These are phyloP conservation scores for Lepiota venenata DNA, from an alignment of 768 basidiomycete species.

Conservation along the genomic window DNA sequence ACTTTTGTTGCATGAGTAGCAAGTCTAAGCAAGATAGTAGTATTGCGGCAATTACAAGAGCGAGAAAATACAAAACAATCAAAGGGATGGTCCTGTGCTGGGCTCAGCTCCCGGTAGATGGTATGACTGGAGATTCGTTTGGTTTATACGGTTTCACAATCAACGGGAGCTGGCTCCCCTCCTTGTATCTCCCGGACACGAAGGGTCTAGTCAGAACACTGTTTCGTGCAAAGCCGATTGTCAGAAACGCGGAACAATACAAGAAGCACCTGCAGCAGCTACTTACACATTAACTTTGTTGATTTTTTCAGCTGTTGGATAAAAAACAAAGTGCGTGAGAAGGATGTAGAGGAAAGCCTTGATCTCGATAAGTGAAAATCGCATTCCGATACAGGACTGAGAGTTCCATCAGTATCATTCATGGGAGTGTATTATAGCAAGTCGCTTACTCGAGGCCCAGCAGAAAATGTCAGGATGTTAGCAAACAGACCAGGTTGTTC, in stretches of 20 bases:
- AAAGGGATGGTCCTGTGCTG: background rate
- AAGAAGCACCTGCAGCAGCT: background rate
- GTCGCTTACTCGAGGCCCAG: conserved; percentile 69
- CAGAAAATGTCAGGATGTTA: conserved; percentile 73
- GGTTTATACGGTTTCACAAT: conserved; percentile 36
- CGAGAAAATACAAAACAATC: too few relatives aligned
- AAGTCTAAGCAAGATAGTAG: background rate
- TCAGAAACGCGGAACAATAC: background rate
- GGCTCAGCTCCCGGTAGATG: background rate
- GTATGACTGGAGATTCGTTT: too few relatives aligned
- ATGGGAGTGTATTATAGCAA: background rate
- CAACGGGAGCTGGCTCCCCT: conserved; percentile 64
- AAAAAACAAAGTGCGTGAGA: conserved; percentile 62
- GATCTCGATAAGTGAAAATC: conserved; percentile 82
- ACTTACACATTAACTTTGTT: conserved; percentile 62
- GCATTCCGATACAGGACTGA: conserved; percentile 80
- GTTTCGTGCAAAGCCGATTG: background rate
- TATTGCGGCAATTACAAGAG: background rate
- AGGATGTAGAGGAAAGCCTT: conserved; percentile 74
- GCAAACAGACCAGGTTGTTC: conserved; percentile 69
- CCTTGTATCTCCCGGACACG: conserved; percentile 45
- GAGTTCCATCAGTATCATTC: background rate
- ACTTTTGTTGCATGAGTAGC: background rate
- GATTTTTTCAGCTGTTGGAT: conserved; percentile 49
- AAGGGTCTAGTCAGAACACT: conserved; percentile 70